Conservation (phyloP, 768 basidiomycete species). For the Cyclocybe aegerita region DNA sequence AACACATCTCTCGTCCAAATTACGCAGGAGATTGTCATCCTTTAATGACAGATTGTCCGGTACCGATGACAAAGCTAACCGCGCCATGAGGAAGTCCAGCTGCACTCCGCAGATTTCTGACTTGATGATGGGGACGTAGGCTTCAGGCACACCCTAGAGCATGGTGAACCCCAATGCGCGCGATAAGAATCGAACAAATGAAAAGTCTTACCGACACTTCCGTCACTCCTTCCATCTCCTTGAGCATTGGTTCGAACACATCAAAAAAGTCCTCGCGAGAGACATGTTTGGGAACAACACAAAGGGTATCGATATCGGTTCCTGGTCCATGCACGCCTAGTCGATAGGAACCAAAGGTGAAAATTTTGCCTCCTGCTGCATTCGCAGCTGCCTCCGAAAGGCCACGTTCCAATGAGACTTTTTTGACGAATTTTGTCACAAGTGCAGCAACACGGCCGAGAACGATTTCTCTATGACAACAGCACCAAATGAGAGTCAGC, state of each 20-base stretch:
- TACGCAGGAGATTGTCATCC: constrained; percentile 89
- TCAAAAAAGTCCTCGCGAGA: constrained; percentile 96
- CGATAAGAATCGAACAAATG: not conserved
- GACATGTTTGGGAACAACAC: constrained; percentile 96
- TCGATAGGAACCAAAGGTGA: constrained; percentile 98
- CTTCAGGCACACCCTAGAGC: constrained; percentile 88
- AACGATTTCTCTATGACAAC: constrained; percentile 76
- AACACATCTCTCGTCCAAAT: constrained; percentile 92
- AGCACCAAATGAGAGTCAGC: constrained; percentile 10
- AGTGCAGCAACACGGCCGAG: constrained; percentile 86
- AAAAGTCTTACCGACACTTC: constrained; percentile 80
- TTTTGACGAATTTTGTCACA: constrained; percentile 91
- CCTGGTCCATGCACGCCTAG: constrained; percentile 96
- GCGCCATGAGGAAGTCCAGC: constrained; percentile 92
- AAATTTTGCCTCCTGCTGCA: constrained; percentile 96
- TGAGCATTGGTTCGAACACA: constrained; percentile 86
- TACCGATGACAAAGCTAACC: constrained; percentile 81
- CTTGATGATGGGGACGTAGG: constrained; percentile 95
- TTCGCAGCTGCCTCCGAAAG: constrained; percentile 85
- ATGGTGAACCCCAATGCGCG: constrained; percentile 5
- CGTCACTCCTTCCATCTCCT: constrained; percentile 75
- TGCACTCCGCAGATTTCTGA: constrained; percentile 89
- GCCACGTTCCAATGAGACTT: constrained; percentile 75
- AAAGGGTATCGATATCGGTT: constrained; percentile 96
- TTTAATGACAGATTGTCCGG: constrained; percentile 88